Conservation (phyloP, 768 basidiomycete genomes). For the Hysterangium stoloniferum region DNA sequence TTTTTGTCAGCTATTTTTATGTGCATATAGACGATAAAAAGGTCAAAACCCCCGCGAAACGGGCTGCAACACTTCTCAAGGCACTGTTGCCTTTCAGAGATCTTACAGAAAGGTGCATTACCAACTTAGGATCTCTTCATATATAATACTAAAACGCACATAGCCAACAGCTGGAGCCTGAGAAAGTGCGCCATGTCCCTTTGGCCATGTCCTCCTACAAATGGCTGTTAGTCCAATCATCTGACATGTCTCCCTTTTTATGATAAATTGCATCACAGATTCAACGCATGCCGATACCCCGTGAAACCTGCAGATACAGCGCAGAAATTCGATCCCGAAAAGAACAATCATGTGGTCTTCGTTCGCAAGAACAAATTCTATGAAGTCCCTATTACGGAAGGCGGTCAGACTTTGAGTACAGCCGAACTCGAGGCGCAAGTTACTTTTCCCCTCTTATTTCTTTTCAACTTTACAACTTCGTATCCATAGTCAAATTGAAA, state of each 20-base stretch:
- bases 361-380: constrained; percentile 89
- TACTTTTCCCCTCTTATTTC: too few species aligned
- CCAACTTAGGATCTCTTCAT: background rate
- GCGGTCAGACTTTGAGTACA: constrained; percentile 65
- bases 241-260: background rate
- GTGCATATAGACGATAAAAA: constrained; percentile 66
- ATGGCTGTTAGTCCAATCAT: constrained; percentile 58
- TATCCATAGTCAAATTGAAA: constrained; percentile 54
- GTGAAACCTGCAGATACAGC: constrained; percentile 77
- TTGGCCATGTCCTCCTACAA: constrained; percentile 93
- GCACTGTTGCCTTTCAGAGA: constrained; percentile 80
- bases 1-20: constrained; percentile 93
- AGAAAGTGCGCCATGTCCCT: constrained; percentile 69
- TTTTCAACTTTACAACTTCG: too few species aligned
- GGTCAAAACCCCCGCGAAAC: constrained; percentile 46
- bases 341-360: constrained; percentile 85
- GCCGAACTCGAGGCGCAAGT: constrained; percentile 72
- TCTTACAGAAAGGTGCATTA: constrained; percentile 70
- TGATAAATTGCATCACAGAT: constrained; percentile 34
- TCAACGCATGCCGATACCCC: constrained; percentile 91
- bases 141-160: background rate
- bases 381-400: constrained; percentile 63
- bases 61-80: constrained; percentile 80
- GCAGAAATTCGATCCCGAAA: constrained; percentile 62
- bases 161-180: constrained; percentile 78